Evolutionary conservation across 768 basidiomycete genomes (phyloP).

Genomic region (Rhizopogon roseolus): DNA sequence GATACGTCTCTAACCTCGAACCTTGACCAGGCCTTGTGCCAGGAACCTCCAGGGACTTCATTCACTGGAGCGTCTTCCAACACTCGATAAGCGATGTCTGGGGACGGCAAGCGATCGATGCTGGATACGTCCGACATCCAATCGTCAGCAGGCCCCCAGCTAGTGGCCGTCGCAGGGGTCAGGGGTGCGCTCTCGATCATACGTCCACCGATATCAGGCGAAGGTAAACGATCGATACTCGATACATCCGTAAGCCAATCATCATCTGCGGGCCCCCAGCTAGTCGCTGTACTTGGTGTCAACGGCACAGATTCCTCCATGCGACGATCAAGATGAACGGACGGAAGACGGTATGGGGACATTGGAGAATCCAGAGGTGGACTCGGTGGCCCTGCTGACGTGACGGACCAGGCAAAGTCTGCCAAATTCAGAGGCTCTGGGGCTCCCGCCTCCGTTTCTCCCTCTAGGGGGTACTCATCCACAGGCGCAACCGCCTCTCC

Average conservation of each 20-base stretch:
- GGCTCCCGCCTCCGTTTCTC: conserved; percentile 10
- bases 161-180: conserved; percentile 41
- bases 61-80: conserved; percentile 48
- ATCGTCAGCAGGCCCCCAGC: conserved; percentile 48
- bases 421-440: conserved; percentile 43
- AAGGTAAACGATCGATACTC: conserved; percentile 36
- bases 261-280: conserved; percentile 51
- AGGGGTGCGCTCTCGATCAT: conserved; percentile 19
- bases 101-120: conserved; percentile 40
- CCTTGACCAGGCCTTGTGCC: conserved; percentile 11
- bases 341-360: conserved; percentile 38
- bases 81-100: conserved; percentile 53
- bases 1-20: background rate
- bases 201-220: conserved; percentile 57
- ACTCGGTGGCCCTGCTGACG: conserved; percentile 60
- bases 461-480: conserved; percentile 19
- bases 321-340: conserved; percentile 53
- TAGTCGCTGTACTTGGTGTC: conserved; percentile 41
- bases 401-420: conserved; percentile 68
- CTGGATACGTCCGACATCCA: conserved; percentile 29
- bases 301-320: conserved; percentile 51
- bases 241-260: conserved; percentile 29
- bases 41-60: conserved; percentile 10
- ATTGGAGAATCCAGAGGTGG: conserved; percentile 34
- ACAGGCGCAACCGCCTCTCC: conserved; percentile 10